Evolutionary conservation across 345 rosid genomes (phyloP).

Genomic region (Capsella bursapastoris): DNA sequence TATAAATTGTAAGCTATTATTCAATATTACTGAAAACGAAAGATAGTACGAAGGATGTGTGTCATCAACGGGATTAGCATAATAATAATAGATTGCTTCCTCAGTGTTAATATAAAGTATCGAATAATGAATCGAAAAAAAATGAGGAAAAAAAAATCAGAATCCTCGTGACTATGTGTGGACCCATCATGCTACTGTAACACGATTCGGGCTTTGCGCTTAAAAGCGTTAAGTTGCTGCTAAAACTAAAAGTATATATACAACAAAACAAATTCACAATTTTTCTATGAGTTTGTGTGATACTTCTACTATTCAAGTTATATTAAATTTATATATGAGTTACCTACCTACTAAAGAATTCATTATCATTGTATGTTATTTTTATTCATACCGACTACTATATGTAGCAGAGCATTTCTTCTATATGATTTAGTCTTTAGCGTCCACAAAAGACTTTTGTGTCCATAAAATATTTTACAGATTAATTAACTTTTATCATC

Average conservation of each 20-base stretch:
- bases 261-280: not conserved
- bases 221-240: constrained; percentile 29
- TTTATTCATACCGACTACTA: not conserved
- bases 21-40: not conserved
- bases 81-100: constrained; percentile 8
- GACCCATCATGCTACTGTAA: constrained; percentile 31
- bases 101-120: constrained; percentile 8
- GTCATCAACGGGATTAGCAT: constrained; percentile 27
- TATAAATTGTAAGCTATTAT: not conserved
- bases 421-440: not conserved
- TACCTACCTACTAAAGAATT: not conserved
- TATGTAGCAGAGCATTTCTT: not conserved
- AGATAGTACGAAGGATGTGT: not conserved
- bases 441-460: not conserved
- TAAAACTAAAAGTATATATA: not conserved
- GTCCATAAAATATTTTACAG: not conserved
- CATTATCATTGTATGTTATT: not conserved
- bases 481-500: not conserved
- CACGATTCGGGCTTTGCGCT: constrained; percentile 29
- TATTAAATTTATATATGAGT: not conserved
- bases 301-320: too few species aligned
- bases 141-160: constrained; percentile 5
- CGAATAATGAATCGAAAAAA: not conserved
- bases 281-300: not conserved
- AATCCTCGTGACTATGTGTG: constrained; percentile 38